These are phyloP conservation scores for Russula compacta DNA, from an alignment of 768 basidiomycete species.

Conservation along the genomic window DNA sequence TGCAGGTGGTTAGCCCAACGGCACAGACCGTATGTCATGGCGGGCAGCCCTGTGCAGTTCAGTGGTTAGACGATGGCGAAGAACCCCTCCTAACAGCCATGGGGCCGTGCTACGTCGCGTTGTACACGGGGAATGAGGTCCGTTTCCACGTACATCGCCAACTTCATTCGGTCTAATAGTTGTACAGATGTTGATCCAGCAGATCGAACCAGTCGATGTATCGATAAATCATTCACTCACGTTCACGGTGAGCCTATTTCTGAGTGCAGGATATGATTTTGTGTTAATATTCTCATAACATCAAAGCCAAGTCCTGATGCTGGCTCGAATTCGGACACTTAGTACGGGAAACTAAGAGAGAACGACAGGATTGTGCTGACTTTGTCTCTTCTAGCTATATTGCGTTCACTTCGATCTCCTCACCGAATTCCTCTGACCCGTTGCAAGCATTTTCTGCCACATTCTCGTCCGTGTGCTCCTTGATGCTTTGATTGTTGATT, in stretches of 20 bases:
- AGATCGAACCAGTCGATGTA: conserved; percentile 48
- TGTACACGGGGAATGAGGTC: conserved; percentile 48
- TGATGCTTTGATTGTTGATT: not conserved
- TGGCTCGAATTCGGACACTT: conserved; percentile 47
- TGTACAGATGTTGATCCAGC: conserved; percentile 47
- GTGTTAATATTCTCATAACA: not conserved
- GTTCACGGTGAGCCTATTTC: conserved; percentile 41
- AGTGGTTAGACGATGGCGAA: conserved; percentile 58
- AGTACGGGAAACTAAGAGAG: conserved; percentile 31
- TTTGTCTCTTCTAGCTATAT: conserved; percentile 41
- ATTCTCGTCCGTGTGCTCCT: conserved; percentile 39
- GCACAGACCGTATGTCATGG: conserved; percentile 34
- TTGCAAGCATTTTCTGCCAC: conserved; percentile 43
- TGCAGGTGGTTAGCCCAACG: conserved; percentile 7
- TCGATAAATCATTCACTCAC: conserved; percentile 35
- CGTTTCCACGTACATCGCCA: not conserved
- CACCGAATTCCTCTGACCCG: conserved; percentile 23
- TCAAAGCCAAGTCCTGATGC: conserved; percentile 45
- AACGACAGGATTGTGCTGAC: not conserved
- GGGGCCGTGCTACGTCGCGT: conserved; percentile 43
- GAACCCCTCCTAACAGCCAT: conserved; percentile 40
- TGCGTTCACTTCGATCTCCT: conserved; percentile 34
- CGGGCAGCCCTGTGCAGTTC: conserved; percentile 43
- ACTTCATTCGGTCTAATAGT: not conserved
- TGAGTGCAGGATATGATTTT: not conserved